A percentile compares a stretch with the other conserved stretches of the same genome.
phyloP scores from a whole-genome alignment of 345 rosid species.

The Rhizophora apiculata region DNA sequence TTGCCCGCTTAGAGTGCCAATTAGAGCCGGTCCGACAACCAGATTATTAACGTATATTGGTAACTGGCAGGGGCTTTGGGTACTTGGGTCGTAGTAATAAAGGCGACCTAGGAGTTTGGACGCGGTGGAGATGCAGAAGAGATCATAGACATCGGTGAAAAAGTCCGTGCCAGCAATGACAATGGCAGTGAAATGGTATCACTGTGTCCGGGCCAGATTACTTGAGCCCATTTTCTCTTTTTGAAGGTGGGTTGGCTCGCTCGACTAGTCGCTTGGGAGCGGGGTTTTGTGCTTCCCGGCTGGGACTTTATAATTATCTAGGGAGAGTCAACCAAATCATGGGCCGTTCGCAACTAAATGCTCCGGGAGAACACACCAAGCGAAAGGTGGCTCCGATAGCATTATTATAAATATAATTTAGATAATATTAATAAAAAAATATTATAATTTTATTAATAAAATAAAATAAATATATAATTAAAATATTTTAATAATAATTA shows the following conservation, averaged over 20 bases:
- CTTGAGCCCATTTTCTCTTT: constrained; percentile 12
- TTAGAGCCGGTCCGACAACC: constrained; percentile 54
- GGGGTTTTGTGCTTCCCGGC: too few species aligned
- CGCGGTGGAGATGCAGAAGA: constrained; percentile 58
- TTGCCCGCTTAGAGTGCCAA: constrained; percentile 57
- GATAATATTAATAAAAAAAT: too few species aligned
- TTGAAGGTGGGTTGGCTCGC: background rate
- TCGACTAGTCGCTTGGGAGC: too few species aligned
- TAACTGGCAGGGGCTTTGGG: constrained; percentile 35
- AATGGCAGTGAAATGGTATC: constrained; percentile 60
- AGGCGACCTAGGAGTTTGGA: constrained; percentile 68
- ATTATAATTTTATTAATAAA: too few species aligned
- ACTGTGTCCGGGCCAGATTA: constrained; percentile 47
- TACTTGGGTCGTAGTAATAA: constrained; percentile 48
- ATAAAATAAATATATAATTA: too few species aligned
- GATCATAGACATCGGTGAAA: constrained; percentile 79
- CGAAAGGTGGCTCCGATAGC: too few species aligned
- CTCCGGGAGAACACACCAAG: too few species aligned
- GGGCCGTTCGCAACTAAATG: too few species aligned
- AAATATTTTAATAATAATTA: too few species aligned
- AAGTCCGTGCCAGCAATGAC: constrained; percentile 79
- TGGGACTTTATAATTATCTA: too few species aligned
- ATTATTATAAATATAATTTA: too few species aligned
- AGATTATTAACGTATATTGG: constrained; percentile 36
- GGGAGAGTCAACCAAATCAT: too few species aligned